phyloP scores from a whole-genome alignment of 169 alveolate species.

The Theileria luwenshuni region DNA sequence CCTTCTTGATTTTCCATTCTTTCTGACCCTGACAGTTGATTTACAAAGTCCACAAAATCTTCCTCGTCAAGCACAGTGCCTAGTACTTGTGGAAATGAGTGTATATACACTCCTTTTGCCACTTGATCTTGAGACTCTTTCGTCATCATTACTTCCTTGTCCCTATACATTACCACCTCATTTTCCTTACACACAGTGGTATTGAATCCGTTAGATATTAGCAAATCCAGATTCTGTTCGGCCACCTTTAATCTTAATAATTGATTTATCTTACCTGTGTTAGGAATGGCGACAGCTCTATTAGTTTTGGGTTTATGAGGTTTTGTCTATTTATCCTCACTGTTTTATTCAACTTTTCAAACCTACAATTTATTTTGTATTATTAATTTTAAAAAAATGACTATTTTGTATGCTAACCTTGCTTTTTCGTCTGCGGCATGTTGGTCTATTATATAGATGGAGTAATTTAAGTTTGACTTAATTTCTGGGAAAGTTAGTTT shows the following conservation, averaged over 20 bases:
- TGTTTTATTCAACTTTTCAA: slow-evolving; percentile 87
- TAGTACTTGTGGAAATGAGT: slow-evolving; percentile 53
- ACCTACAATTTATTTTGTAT: slow-evolving; percentile 43
- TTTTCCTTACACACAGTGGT: background rate
- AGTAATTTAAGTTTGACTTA: slow-evolving; percentile 52
- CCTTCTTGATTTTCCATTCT: background rate
- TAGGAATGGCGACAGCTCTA: slow-evolving; percentile 85
- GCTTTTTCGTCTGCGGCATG: slow-evolving; percentile 98
- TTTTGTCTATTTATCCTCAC: slow-evolving; percentile 85
- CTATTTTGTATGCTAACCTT: slow-evolving; percentile 55
- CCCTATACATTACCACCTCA: slow-evolving; percentile 28
- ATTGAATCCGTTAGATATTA: slow-evolving; percentile 50
- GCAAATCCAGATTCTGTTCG: slow-evolving; percentile 41
- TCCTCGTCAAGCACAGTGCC: slow-evolving; percentile 64
- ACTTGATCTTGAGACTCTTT: background rate
- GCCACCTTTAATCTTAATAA: slow-evolving; percentile 34
- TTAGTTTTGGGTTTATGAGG: slow-evolving; percentile 87
- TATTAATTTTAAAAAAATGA: background rate
- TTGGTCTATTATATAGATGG: slow-evolving; percentile 94
- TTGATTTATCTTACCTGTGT: slow-evolving; percentile 28
- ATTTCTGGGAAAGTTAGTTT: slow-evolving; percentile 43
- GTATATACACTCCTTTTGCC: slow-evolving; percentile 53
- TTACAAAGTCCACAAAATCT: slow-evolving; percentile 57
- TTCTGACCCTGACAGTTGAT: slow-evolving; percentile 35
- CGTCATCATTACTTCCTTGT: background rate